Conservation (phyloP, 192 early-diverging fungal genomes). For the Haplosporangium gracile region DNA sequence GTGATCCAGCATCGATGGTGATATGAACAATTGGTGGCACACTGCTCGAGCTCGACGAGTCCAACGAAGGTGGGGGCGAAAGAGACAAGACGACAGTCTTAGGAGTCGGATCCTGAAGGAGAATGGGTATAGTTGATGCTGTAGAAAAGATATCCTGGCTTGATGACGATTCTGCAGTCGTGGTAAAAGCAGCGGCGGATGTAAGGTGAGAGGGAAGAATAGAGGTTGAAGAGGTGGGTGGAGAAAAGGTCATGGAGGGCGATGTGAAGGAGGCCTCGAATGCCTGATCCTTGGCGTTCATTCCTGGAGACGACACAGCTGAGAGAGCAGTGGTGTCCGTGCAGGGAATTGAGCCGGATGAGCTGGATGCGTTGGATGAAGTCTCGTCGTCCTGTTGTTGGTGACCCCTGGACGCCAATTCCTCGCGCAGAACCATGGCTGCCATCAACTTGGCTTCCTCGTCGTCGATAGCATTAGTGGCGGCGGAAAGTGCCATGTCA, state of each 20-base stretch:
- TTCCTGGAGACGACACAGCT: conserved; percentile 33
- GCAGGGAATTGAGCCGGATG: conserved; percentile 29
- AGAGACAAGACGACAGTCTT: neutral
- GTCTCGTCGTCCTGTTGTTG: conserved; percentile 31
- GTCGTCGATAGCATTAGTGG: neutral
- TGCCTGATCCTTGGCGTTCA: conserved; percentile 30
- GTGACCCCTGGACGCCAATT: neutral
- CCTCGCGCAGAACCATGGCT: conserved; percentile 25
- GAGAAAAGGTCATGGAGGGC: conserved; percentile 33
- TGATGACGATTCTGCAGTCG: neutral
- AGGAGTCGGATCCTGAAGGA: neutral
- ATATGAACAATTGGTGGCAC: conserved; percentile 29
- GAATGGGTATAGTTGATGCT: conserved; percentile 29
- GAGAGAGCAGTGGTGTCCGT: conserved; percentile 40
- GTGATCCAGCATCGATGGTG: conserved; percentile 23
- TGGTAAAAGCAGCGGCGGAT: neutral
- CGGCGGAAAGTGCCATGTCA: neutral
- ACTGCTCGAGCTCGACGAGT: neutral
- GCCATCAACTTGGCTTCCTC: conserved; percentile 39
- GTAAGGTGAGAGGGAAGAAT: neutral
- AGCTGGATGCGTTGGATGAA: conserved; percentile 20
- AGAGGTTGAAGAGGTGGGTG: neutral
- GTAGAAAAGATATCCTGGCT: conserved; percentile 2
- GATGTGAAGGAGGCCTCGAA: conserved; percentile 41
- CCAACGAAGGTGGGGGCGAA: neutral